Evolutionary conservation across 345 rosid species (phyloP).

Genomic region (Gossypium australe): DNA sequence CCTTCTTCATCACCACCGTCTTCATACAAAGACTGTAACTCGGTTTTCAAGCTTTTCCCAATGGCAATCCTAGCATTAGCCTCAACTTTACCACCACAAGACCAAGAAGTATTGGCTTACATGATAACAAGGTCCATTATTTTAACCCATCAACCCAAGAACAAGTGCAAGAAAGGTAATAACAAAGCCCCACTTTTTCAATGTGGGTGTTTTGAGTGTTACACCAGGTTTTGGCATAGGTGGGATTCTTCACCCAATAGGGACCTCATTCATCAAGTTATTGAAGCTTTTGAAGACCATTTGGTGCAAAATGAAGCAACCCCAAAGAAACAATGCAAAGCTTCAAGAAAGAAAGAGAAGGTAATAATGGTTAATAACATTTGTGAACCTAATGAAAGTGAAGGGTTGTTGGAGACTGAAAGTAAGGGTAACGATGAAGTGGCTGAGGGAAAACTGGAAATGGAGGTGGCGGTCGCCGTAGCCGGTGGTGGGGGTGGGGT

Average conservation of each 20-base stretch:
- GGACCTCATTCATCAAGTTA: constrained; percentile 65
- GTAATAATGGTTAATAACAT: neutral
- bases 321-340: constrained; percentile 5
- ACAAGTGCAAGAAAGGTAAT: constrained; percentile 5
- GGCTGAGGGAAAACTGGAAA: neutral
- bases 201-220: constrained; percentile 77
- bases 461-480: constrained; percentile 19
- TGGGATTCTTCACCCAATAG: constrained; percentile 83
- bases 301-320: constrained; percentile 19
- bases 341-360: constrained; percentile 3
- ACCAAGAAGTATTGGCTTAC: constrained; percentile 34
- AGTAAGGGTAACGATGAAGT: neutral
- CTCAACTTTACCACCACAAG: constrained; percentile 19
- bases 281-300: constrained; percentile 62
- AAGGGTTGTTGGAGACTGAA: neutral
- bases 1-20: neutral
- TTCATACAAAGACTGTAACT: constrained; percentile 20
- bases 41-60: constrained; percentile 28
- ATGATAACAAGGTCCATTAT: constrained; percentile 22
- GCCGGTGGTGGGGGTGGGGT: neutral
- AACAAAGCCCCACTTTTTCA: constrained; percentile 28
- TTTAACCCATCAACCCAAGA: constrained; percentile 2
- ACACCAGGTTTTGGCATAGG: constrained; percentile 68
- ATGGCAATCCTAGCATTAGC: constrained; percentile 25
- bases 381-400: constrained; percentile 1